Conservation (phyloP, 2,329 filamentous ascomycete species). For the Exophiala oligosperma region DNA sequence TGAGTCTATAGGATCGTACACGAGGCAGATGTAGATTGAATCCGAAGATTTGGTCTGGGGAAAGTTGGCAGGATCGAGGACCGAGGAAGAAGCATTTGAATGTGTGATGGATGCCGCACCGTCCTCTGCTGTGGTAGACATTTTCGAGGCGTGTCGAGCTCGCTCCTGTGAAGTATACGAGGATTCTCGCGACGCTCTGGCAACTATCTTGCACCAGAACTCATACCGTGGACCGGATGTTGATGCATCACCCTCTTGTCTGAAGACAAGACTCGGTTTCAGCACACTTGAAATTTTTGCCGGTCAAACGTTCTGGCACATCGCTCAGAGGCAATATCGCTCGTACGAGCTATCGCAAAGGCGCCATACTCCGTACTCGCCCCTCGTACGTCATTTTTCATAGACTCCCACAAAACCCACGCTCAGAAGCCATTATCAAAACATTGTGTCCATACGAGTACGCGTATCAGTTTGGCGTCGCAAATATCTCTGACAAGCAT, state of each 20-base stretch:
- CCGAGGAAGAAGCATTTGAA: constrained; percentile 18
- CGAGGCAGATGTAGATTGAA: constrained; percentile 45
- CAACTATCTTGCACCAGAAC: too few species aligned
- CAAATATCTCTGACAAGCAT: neutral
- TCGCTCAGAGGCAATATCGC: neutral
- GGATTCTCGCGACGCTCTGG: too few species aligned
- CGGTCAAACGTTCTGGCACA: constrained; percentile 6
- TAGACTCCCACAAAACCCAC: too few species aligned
- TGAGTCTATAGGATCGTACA: constrained; percentile 42
- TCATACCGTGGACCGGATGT: too few species aligned
- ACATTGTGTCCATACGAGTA: too few species aligned
- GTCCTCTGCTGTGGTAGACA: constrained; percentile 6
- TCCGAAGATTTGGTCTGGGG: constrained; percentile 37
- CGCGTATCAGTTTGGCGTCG: too few species aligned
- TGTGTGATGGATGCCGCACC: neutral
- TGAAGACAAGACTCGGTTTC: too few species aligned
- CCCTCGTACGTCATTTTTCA: too few species aligned
- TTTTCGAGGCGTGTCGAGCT: neutral
- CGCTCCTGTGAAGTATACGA: neutral
- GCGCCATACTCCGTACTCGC: too few species aligned
- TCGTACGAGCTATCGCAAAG: neutral
- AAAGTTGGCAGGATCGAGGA: constrained; percentile 43
- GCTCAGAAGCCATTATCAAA: too few species aligned
- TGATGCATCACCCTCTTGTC: too few species aligned
- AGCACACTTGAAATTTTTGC: too few species aligned